phyloP scores from a whole-genome alignment of 306 rosid species.

The Begonia masoniana region DNA sequence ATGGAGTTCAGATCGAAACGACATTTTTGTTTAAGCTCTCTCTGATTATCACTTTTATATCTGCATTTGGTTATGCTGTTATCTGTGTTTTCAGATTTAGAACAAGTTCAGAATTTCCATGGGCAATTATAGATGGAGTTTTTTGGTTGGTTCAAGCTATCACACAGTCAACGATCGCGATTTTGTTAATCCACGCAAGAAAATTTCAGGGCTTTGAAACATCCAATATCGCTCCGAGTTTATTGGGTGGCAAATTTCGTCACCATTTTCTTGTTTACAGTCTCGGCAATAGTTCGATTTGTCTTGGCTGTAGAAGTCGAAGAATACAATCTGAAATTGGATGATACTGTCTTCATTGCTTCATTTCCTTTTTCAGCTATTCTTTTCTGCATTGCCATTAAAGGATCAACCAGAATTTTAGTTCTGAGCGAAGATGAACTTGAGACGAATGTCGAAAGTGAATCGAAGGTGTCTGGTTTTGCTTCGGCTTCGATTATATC shows the following conservation, averaged over 20 bases:
- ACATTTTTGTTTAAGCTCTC: constrained; percentile 49
- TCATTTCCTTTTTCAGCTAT: constrained; percentile 47
- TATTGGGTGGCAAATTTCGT: constrained; percentile 51
- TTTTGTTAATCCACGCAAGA: constrained; percentile 53
- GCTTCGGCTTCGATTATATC: constrained; percentile 71
- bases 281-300: constrained; percentile 57
- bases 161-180: constrained; percentile 38
- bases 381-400: constrained; percentile 35
- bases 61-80: constrained; percentile 30
- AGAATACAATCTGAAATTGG: constrained; percentile 28
- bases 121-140: constrained; percentile 45
- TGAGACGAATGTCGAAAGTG: constrained; percentile 16
- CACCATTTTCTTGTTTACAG: constrained; percentile 34
- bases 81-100: constrained; percentile 31
- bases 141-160: constrained; percentile 67
- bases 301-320: constrained; percentile 14
- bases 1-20: constrained; percentile 18
- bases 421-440: constrained; percentile 15
- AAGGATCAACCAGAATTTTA: constrained; percentile 53
- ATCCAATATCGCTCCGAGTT: constrained; percentile 55
- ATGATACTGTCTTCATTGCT: constrained; percentile 42
- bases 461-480: constrained; percentile 41
- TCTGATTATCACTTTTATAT: constrained; percentile 24
- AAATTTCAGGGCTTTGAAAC: constrained; percentile 43
- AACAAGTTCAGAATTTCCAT: constrained; percentile 15